Evolutionary conservation across 148 eudicot species (phyloP), one percentile per base, ranked within the genome.

Genomic region (Vaccinium darrowii): DNA sequence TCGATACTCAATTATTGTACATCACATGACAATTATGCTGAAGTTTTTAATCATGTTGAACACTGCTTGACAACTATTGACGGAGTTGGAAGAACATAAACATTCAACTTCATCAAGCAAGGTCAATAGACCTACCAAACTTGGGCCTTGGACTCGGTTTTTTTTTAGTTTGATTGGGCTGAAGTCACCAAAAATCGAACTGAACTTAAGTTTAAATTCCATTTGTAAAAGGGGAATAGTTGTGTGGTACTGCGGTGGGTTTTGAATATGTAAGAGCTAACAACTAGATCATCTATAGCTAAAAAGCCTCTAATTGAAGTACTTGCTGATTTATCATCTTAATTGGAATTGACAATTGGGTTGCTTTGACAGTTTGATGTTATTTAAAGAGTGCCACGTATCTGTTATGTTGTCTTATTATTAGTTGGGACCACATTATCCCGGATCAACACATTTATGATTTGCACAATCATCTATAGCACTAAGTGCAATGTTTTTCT

Each of bases 291-390:
- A 30, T 15, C 25, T 33, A 15, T 9, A 52, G 76, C 43, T 72
- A 11, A 7, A 7, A 60, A 60, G n/a, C 19, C 65, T 60, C 23
- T 72, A 33, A 72, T 72, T 36, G 43, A 27, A 30, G 76, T 72
- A 33, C 76, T 72, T 6, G 18, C 7, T 3, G 49, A 33, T 33
- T 33, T 72, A 15, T 73, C 77, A 14, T 73, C 77, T 73, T 19
- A 39, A 16, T 36, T 73, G 77, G 47, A 73, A 33, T 36, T 39
- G 50, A 36, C 77, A 73, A 19, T 73, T 36, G 5, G 16, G 50
- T 73, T 73, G 51, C 77, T 73, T 73, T 73, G 77, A 73, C 50
- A 73, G 69, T 63, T 63, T n/a, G 27, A 9, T 11, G n/a, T 73
- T 36, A 73, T 1, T 69, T 27, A 13, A 27, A 16, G 76, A 73